Conservation (phyloP, 31 red algal species). For the Bonnemaisonia californica region DNA sequence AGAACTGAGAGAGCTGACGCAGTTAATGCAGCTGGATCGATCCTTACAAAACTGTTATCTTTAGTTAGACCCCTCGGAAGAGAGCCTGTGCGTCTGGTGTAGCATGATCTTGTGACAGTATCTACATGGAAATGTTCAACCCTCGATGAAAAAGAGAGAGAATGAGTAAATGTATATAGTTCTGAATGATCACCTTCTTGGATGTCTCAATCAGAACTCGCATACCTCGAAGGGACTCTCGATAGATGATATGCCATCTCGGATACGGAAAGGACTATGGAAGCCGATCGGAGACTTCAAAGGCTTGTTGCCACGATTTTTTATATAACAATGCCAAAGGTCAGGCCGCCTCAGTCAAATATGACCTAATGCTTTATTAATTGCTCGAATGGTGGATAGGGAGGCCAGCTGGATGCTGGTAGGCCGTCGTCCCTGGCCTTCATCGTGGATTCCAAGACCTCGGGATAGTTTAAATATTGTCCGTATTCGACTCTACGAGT, state of each 20-base stretch:
- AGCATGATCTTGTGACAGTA: slow-evolving; percentile 33
- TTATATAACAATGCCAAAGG: slow-evolving; percentile 65
- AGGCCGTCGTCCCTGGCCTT: slow-evolving; percentile 76
- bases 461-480: slow-evolving; percentile 69
- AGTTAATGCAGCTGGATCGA: slow-evolving; percentile 25
- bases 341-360: slow-evolving; percentile 27
- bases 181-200: slow-evolving; percentile 53
- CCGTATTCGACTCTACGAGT: slow-evolving; percentile 76
- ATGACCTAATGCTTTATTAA: slow-evolving; percentile 17
- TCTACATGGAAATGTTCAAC: background rate
- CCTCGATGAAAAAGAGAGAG: slow-evolving; percentile 30
- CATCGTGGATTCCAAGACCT: slow-evolving; percentile 79
- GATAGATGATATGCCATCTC: background rate
- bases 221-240: background rate
- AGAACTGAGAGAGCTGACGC: slow-evolving; percentile 80
- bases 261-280: slow-evolving; percentile 19
- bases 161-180: slow-evolving; percentile 34
- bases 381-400: slow-evolving; percentile 67
- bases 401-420: slow-evolving; percentile 76
- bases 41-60: slow-evolving; percentile 71
- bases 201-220: slow-evolving; percentile 18
- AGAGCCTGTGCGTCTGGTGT: slow-evolving; percentile 40
- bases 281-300: slow-evolving; percentile 80
- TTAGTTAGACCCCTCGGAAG: slow-evolving; percentile 65
- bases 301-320: slow-evolving; percentile 69